Base-by-base conservation (phyloP, 129 eudicot genomes). In the Gnaphalium uliginosum region DNA sequence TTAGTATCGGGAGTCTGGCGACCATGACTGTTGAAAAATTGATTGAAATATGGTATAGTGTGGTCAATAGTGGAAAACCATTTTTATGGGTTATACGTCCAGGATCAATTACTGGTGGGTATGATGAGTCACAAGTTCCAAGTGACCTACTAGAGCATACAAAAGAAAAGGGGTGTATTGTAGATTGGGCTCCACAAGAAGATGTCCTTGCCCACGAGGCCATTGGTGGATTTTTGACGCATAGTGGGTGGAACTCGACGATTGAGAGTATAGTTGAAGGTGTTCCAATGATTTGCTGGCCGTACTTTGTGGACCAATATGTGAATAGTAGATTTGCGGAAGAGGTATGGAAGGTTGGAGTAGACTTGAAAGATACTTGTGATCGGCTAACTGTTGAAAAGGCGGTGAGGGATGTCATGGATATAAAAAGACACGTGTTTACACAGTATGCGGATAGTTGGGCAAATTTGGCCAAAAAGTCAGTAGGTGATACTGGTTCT, bases 1-100 rank as follows among this genome's bases (percentile, higher is more conserved):
- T 75, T 14, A 75, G 79, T 63, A 63, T 75, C 1, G 79, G 79
- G 27, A 75, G 79, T 68, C 58, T 75, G 35, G 79, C 79, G 13
- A 75, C 10, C 48, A 75, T 75, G 72, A 63, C 79, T 1, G n/a
- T 75, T 3, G 50, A 62, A 48, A 63, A 75, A 33, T 26, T 75
- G 4, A 21, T 75, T 14, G 79, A 75, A 32, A 63, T 75, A 41
- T 75, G 79, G 79, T 70, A 75, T 46, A 72, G 79, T 68, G 24
- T 75, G 30, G 79, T 63, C 32, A 62, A 63, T 26, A 62, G 72
- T 27, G 79, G 62, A 27, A 70, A 50, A 6, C 75, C 75, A 6
- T 70, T 70, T 58, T 70, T 70, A 26, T 70, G 75, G 79, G 79
- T 64, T 18, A 68, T 58, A 46, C 71, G 79, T 4, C 79, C 72